phyloP scores from a whole-genome alignment of 202 grass and related monocot species.

The Panicum hallii region DNA sequence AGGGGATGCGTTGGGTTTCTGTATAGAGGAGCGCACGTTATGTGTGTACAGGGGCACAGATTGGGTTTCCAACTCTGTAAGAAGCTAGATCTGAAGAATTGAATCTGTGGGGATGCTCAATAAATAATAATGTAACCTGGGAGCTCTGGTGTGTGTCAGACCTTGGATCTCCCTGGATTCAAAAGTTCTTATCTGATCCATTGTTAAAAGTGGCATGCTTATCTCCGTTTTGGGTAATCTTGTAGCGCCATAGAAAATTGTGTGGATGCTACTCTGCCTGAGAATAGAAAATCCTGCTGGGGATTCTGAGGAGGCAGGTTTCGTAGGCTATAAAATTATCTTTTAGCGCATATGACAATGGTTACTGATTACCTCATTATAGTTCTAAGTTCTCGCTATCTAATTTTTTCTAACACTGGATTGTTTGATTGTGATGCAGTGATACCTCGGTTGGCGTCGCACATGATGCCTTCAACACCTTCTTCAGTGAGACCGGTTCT shows the following conservation, averaged over 20 bases:
- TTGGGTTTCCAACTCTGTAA: slow-evolving; percentile 7
- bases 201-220: slow-evolving; percentile 9
- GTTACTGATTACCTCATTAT: neutral
- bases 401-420: neutral
- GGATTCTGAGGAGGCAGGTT: neutral
- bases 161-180: slow-evolving; percentile 23
- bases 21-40: neutral
- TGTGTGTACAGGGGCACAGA: neutral
- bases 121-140: slow-evolving; percentile 38
- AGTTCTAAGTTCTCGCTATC: neutral
- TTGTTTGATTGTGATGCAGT: slow-evolving; percentile 48
- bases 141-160: slow-evolving; percentile 9
- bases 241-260: slow-evolving; percentile 32
- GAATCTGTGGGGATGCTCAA: slow-evolving; percentile 7
- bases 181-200: neutral
- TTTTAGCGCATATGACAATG: neutral
- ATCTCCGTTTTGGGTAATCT: slow-evolving; percentile 1
- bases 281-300: slow-evolving; percentile 26
- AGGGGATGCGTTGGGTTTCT: neutral
- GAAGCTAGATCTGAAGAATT: slow-evolving; percentile 46
- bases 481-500: slow-evolving; percentile 87
- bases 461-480: slow-evolving; percentile 92
- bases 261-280: neutral
- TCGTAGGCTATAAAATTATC: slow-evolving; percentile 6
- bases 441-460: slow-evolving; percentile 75